Base-by-base conservation (phyloP, 805 yeast genomes). In the Candida berthetii region DNA sequence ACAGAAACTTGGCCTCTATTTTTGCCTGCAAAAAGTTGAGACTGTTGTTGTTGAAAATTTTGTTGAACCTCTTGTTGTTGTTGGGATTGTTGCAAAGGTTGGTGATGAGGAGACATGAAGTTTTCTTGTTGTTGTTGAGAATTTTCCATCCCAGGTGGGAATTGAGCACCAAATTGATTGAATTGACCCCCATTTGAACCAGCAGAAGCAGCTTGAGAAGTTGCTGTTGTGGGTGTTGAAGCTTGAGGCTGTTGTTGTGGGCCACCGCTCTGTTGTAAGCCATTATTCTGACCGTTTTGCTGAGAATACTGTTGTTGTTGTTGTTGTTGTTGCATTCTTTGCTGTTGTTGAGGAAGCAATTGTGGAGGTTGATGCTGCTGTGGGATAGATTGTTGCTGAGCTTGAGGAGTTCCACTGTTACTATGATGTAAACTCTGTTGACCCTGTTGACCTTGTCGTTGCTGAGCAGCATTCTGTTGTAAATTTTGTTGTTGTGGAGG, bases 301-400 rank as follows among this genome's bases (percentile, higher is more conserved):
- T 41, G 36, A 16, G 41, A 20, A 35, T 36, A 32, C 25, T 47
- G 50, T 31, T 47, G 50, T 17, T 44, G 46, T 7, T 46, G 60
- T 11, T 62, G 58, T 38, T 60, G 68, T 27, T 61, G 58, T 38
- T 60, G 58, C 16, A 62, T 54, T 2, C 60, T 64, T 31, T 16
- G 64, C 61, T 15, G 64, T 61, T 15, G 48, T 31, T 27, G 29
- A 11, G n/a, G 29, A 27, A 10, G 29, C 8, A 27, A 5, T 27
- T 27, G 29, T 27, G 4, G 29, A 10, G 11, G 29, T 11, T 27
- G 29, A 29, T 49, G 45, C 37, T 39, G 50, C 19, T 50, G 52
- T 34, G 52, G 53, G 38, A 54, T 45, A 14, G 24, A 6, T 8
- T 22, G 24, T 22, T 22, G 24, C 8, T 22, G 55, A 57, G 33